phyloP scores from a whole-genome alignment of 23 red algal genomes.

The Gracilaria caudata region DNA sequence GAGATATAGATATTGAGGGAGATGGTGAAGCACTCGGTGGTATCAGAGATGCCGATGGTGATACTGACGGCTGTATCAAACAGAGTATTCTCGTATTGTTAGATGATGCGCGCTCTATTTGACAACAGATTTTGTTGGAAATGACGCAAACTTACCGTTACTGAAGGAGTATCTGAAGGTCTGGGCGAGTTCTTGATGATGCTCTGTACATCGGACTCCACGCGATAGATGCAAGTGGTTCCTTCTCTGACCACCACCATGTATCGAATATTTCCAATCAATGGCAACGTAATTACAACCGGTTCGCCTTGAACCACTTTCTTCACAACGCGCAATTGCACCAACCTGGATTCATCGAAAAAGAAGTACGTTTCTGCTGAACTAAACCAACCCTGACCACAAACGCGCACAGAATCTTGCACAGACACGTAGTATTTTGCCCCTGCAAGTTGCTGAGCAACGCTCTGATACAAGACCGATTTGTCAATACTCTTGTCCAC shows the following conservation, averaged over 20 bases:
- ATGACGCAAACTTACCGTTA: conserved; percentile 40
- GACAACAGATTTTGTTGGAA: not conserved
- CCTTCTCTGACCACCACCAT: conserved; percentile 56
- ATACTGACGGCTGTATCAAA: not conserved
- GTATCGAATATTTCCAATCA: conserved; percentile 65
- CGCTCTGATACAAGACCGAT: conserved; percentile 37
- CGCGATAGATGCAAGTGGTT: conserved; percentile 64
- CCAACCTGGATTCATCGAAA: conserved; percentile 53
- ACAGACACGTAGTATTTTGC: conserved; percentile 37
- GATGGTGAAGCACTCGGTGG: not conserved
- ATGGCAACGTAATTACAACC: conserved; percentile 28
- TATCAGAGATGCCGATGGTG: conserved; percentile 31
- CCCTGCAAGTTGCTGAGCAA: not conserved
- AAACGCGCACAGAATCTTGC: conserved; percentile 25
- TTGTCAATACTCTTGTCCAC: conserved; percentile 34
- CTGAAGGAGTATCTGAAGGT: conserved; percentile 49
- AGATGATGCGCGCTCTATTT: not conserved
- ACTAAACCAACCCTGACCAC: conserved; percentile 52
- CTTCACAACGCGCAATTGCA: conserved; percentile 33
- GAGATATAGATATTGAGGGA: not conserved
- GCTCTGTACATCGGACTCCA: conserved; percentile 43
- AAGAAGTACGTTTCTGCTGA: conserved; percentile 47
- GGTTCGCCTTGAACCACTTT: conserved; percentile 38
- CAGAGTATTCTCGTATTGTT: not conserved
- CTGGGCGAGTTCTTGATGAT: conserved; percentile 49